Base-by-base conservation (phyloP, 192 early-diverging fungal genomes). In the Entomortierella lignicola region DNA sequence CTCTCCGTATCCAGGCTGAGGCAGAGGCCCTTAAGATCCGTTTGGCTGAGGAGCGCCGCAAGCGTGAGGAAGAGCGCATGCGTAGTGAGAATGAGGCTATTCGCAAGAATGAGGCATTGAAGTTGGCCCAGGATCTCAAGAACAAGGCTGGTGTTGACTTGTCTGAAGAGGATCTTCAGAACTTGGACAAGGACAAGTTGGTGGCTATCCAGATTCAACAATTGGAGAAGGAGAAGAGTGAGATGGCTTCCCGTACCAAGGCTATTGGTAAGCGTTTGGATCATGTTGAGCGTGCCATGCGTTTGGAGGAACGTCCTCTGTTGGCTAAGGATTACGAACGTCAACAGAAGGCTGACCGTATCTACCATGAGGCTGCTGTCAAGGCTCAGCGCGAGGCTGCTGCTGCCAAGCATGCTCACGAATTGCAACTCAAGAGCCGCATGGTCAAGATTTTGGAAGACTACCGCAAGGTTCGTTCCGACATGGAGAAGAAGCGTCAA, bases 241-340 rank as follows among this genome's bases (percentile, higher is more conserved):
- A 96, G 72, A 85, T 93, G 72, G 87, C 89, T 69, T 83, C 86
- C 56, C 93, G 94, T 69, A 85, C 95, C 66, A 91, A 90, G 83
- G 55, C 84, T 20, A 84, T 93, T 63, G 84, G 84, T 58, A 96
- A 96, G 82, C 88, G 91, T 66, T 63, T 92, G 30, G 98, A 99
- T 83, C 95, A 97, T 77, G 86, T 91, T 20, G 96, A 97, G 84
- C 94, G 98, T 77, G 98, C 97, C 18, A 93, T 85, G 86, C 94
- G 97, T 68, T 88, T 91, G 79, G 89, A 91, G 61, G 98, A 99
- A 86, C 92, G 93, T 71, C 92, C 97, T 50, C 84, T 98, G 31
- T 89, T 98, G 48, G 90, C 90, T 48, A 89, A 92, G 65, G 97
- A 99, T 82, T 97, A 98, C 73, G 94, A 94, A 50, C 85, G 86